Evolutionary conservation across 345 rosid species (phyloP).

Genomic region (Lumnitzera racemosa): DNA sequence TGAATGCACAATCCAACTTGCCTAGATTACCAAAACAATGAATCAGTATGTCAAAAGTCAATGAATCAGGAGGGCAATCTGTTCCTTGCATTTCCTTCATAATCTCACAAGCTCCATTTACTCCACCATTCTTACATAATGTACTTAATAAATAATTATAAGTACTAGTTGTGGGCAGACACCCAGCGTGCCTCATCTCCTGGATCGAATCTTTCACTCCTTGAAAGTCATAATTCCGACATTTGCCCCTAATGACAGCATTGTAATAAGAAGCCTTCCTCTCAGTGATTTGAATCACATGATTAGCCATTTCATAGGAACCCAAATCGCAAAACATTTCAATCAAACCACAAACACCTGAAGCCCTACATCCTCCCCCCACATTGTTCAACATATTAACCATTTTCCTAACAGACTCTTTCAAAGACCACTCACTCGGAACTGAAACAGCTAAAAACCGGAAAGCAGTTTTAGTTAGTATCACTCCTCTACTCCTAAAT

Average conservation of each 20-base stretch:
- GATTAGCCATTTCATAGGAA: conserved; percentile 30
- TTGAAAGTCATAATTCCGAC: conserved; percentile 23
- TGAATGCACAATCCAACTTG: conserved; percentile 23
- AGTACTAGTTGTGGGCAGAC: conserved; percentile 14
- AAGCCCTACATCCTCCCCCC: conserved; percentile 25
- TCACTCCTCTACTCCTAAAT: conserved; percentile 13
- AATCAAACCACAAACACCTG: conserved; percentile 35
- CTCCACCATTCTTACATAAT: conserved; percentile 25
- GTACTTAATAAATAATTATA: conserved; percentile 34
- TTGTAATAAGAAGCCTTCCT: conserved; percentile 27
- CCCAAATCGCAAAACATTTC: conserved; percentile 27
- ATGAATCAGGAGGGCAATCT: conserved; percentile 34
- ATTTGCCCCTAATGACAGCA: conserved; percentile 26
- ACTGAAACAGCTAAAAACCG: conserved; percentile 22
- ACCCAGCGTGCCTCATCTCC: conserved; percentile 32
- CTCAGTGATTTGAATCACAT: conserved; percentile 26
- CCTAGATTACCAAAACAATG: conserved; percentile 15
- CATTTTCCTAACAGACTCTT: conserved; percentile 18
- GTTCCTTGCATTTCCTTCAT: conserved; percentile 29
- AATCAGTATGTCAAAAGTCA: conserved; percentile 48
- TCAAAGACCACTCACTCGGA: conserved; percentile 11
- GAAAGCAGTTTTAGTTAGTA: conserved; percentile 34
- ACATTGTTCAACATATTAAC: conserved; percentile 26
- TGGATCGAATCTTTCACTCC: conserved; percentile 20
- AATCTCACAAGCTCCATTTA: conserved; percentile 18